Evolutionary conservation across 2,329 filamentous ascomycete genomes (phyloP).

Genomic region (Aaosphaeria arxii): DNA sequence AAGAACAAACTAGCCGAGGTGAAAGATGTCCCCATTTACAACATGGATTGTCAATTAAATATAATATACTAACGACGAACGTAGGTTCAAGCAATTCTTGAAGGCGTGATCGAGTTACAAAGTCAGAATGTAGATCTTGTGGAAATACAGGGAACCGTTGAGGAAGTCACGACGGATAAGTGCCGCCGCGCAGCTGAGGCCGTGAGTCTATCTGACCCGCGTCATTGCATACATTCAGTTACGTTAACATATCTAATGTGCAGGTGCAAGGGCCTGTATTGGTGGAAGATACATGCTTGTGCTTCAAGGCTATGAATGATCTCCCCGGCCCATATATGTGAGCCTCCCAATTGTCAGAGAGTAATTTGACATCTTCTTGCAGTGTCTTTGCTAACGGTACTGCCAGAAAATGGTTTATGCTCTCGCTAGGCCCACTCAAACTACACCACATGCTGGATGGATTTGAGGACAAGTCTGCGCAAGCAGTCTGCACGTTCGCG

Average conservation of each 20-base stretch:
- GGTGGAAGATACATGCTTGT: conserved; percentile 93
- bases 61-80: too few species aligned
- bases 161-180: conserved; percentile 89
- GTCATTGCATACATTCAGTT: background rate
- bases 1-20: conserved; percentile 83
- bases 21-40: conserved; percentile 1
- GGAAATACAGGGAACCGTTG: conserved; percentile 88
- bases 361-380: too few species aligned
- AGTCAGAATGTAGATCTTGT: conserved; percentile 76
- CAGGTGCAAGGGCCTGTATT: conserved; percentile 83
- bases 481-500: conserved; percentile 94
- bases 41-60: too few species aligned
- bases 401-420: conserved; percentile 90
- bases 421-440: conserved; percentile 75
- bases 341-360: conserved; percentile 23
- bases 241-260: background rate
- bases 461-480: conserved; percentile 85
- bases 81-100: conserved; percentile 68
- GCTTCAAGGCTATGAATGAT: conserved; percentile 87
- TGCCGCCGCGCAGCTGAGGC: conserved; percentile 75
- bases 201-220: conserved; percentile 48
- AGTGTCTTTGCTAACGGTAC: background rate
- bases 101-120: conserved; percentile 65
- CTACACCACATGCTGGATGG: conserved; percentile 87
- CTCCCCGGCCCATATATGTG: conserved; percentile 96